Evolutionary conservation across 129 eudicot species (phyloP).

Genomic region (Arctium minus): DNA sequence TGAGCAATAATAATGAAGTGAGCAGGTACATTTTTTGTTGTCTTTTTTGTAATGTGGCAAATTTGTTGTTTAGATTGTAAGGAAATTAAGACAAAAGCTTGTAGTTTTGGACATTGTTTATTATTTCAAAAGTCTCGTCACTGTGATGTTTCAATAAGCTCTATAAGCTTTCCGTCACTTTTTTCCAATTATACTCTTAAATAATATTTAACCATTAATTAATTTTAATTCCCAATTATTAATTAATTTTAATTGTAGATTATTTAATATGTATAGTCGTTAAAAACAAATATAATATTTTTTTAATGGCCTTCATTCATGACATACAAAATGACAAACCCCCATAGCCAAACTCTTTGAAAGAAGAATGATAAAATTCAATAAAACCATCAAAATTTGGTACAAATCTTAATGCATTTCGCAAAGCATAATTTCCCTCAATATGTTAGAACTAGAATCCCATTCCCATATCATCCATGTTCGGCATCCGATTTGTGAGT

Average conservation of each 20-base stretch:
- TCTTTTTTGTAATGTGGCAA: background rate
- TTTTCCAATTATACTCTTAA: too few species aligned
- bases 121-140: too few species aligned
- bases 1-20: background rate
- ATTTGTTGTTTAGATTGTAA: background rate
- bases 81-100: background rate
- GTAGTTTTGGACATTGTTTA: background rate
- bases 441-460: slow-evolving; percentile 15
- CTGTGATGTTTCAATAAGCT: too few species aligned
- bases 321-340: background rate
- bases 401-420: background rate
- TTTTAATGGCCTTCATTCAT: background rate
- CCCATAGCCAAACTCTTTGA: background rate
- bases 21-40: background rate
- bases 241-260: too few species aligned
- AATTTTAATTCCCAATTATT: too few species aligned
- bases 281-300: too few species aligned
- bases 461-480: slow-evolving; percentile 67
- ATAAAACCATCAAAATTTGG: background rate
- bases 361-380: background rate
- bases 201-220: too few species aligned
- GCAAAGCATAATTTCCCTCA: background rate
- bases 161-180: too few species aligned
- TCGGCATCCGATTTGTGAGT: slow-evolving; percentile 65
- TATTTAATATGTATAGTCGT: too few species aligned